These are phyloP conservation scores for Aureobasidium namibiae DNA, from an alignment of 2,329 filamentous ascomycete genomes.

Conservation along the genomic window DNA sequence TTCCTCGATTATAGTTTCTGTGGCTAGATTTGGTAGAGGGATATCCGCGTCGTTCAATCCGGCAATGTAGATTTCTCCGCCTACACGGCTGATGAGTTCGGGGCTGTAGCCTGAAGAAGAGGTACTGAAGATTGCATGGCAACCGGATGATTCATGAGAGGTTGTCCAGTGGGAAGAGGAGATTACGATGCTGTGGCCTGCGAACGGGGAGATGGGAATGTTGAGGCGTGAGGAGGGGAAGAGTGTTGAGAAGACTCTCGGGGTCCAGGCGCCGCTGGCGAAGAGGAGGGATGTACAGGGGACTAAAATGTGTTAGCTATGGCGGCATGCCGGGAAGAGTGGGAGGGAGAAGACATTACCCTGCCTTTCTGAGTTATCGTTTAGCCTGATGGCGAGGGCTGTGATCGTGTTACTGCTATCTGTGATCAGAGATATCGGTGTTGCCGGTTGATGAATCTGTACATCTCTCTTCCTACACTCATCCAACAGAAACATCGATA, in stretches of 20 bases:
- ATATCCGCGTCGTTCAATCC: constrained; percentile 58
- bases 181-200: constrained; percentile 65
- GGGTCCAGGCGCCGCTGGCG: constrained; percentile 64
- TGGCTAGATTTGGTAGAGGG: constrained; percentile 30
- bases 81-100: constrained; percentile 60
- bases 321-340: constrained; percentile 33
- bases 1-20: constrained; percentile 38
- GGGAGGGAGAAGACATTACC: neutral
- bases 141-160: constrained; percentile 39
- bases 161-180: constrained; percentile 48
- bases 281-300: constrained; percentile 60
- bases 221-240: constrained; percentile 49
- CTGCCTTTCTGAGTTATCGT: neutral
- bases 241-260: constrained; percentile 53
- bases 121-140: constrained; percentile 62
- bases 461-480: constrained; percentile 54
- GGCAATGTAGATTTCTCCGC: constrained; percentile 63
- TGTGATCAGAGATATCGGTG: constrained; percentile 43
- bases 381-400: neutral
- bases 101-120: constrained; percentile 53
- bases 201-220: constrained; percentile 54
- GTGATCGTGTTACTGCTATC: constrained; percentile 43
- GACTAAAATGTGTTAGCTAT: constrained; percentile 29
- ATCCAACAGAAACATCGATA: constrained; percentile 59
- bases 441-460: constrained; percentile 56